phyloP scores from a whole-genome alignment of 2,329 filamentous ascomycete species.

The Chaetomium sp. region DNA sequence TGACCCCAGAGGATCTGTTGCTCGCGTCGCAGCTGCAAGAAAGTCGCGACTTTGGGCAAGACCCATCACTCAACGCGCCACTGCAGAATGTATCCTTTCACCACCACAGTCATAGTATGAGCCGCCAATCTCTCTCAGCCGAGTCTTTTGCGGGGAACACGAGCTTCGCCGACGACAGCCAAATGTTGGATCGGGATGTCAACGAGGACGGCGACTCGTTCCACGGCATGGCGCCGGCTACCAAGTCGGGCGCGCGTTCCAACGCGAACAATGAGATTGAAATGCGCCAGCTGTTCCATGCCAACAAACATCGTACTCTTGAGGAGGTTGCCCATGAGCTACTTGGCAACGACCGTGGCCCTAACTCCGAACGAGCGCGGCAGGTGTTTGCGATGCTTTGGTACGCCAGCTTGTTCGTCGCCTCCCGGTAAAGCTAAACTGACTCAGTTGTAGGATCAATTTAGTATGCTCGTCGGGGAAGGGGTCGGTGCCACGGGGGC shows the following conservation, averaged over 20 bases:
- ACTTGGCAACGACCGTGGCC: slow-evolving; percentile 71
- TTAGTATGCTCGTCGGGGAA: slow-evolving; percentile 67
- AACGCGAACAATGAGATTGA: slow-evolving; percentile 77
- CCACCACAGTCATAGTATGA: slow-evolving; percentile 32
- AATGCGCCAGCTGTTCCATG: slow-evolving; percentile 66
- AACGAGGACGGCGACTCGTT: slow-evolving; percentile 52
- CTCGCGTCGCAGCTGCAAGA: slow-evolving; percentile 51
- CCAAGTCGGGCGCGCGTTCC: slow-evolving; percentile 55
- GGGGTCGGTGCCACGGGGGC: slow-evolving; percentile 81
- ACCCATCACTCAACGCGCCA: slow-evolving; percentile 43
- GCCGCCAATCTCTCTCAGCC: slow-evolving; percentile 46
- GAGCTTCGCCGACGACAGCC: slow-evolving; percentile 54
- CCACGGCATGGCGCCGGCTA: slow-evolving; percentile 37
- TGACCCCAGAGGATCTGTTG: slow-evolving; percentile 55
- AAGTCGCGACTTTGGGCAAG: slow-evolving; percentile 42
- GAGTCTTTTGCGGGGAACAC: slow-evolving; percentile 47
- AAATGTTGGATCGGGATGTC: slow-evolving; percentile 55
- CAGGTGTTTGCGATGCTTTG: slow-evolving; percentile 87
- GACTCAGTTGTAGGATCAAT: slow-evolving; percentile 53
- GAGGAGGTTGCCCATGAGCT: slow-evolving; percentile 69
- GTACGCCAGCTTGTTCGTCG: slow-evolving; percentile 41
- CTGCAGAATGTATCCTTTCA: slow-evolving; percentile 41
- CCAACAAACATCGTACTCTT: slow-evolving; percentile 60
- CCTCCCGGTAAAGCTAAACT: background rate
- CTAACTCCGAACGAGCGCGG: slow-evolving; percentile 74